A percentile compares a stretch with the other conserved stretches of the same genome.
phyloP scores from a whole-genome alignment of 148 eudicot species.

The Beta vulgaris region DNA sequence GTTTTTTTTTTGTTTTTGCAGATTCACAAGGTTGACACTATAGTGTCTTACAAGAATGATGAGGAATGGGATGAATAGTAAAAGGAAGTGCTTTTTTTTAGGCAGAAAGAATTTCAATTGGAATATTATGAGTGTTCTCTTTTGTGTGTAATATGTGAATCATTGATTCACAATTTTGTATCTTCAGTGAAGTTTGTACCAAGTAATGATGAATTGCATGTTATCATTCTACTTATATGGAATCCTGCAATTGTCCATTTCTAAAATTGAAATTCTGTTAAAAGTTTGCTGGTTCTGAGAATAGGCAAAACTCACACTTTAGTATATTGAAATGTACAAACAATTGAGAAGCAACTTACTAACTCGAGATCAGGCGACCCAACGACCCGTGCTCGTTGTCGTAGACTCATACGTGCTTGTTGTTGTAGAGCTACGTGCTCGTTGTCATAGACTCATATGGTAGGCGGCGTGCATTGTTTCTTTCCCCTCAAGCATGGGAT shows the following conservation, averaged over 20 bases:
- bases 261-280: neutral
- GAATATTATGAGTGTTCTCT: neutral
- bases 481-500: no score
- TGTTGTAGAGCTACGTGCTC: no score
- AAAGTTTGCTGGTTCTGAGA: neutral
- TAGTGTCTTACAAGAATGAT: conserved; percentile 85
- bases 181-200: neutral
- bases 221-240: neutral
- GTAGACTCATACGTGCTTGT: no score
- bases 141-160: conserved; percentile 35
- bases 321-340: neutral
- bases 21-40: conserved; percentile 94
- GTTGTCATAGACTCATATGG: no score
- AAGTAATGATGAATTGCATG: neutral
- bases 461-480: no score
- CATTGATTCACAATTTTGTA: conserved; percentile 53
- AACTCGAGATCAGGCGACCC: neutral
- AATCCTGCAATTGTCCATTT: no score
- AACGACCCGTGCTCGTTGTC: no score
- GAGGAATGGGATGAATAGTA: conserved; percentile 66
- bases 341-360: neutral
- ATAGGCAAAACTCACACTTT: neutral
- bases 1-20: conserved; percentile 29
- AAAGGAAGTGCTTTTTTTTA: neutral
- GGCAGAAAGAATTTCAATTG: neutral